A percentile compares a stretch with the other conserved stretches of the same genome.
These are phyloP conservation scores for Globisporangium camurandrum DNA, from an alignment of 352 stramenopile genomes.

Conservation along the genomic window DNA sequence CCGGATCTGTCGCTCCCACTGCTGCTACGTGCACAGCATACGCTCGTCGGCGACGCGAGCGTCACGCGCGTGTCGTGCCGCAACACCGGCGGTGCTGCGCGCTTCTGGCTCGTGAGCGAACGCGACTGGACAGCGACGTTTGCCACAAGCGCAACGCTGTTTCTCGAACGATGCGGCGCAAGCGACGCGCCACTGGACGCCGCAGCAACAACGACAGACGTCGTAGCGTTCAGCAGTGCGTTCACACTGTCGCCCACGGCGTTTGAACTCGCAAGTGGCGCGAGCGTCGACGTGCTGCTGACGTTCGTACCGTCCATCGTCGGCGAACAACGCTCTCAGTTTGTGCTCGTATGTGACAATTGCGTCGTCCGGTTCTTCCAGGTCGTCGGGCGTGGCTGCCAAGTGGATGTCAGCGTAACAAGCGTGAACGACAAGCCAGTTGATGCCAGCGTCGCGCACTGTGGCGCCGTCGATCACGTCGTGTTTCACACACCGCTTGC, in stretches of 20 bases:
- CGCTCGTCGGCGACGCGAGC: constrained; percentile 48
- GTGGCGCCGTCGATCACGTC: constrained; percentile 38
- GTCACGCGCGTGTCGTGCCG: constrained; percentile 39
- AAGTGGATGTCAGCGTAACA: constrained; percentile 50
- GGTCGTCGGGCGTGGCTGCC: constrained; percentile 51
- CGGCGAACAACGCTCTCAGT: constrained; percentile 48
- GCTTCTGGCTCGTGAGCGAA: constrained; percentile 71
- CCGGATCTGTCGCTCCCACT: constrained; percentile 65
- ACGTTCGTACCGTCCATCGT: constrained; percentile 46
- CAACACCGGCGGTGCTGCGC: constrained; percentile 50
- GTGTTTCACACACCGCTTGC: constrained; percentile 39
- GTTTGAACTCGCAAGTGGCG: constrained; percentile 37
- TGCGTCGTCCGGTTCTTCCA: constrained; percentile 70
- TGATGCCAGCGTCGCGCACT: constrained; percentile 31
- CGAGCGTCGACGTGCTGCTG: constrained; percentile 38
- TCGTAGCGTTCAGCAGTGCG: constrained; percentile 19
- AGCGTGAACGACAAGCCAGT: constrained; percentile 37
- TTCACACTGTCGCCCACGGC: constrained; percentile 52
- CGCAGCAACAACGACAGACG: background rate
- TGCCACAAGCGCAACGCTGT: constrained; percentile 18
- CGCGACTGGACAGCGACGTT: constrained; percentile 32
- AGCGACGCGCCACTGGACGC: background rate
- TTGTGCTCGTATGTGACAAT: constrained; percentile 82
- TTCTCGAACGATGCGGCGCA: constrained; percentile 1
- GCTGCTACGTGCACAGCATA: constrained; percentile 42